These are phyloP conservation scores for Penicillium verhagenii DNA, from an alignment of 495 filamentous ascomycete genomes.

Conservation along the genomic window DNA sequence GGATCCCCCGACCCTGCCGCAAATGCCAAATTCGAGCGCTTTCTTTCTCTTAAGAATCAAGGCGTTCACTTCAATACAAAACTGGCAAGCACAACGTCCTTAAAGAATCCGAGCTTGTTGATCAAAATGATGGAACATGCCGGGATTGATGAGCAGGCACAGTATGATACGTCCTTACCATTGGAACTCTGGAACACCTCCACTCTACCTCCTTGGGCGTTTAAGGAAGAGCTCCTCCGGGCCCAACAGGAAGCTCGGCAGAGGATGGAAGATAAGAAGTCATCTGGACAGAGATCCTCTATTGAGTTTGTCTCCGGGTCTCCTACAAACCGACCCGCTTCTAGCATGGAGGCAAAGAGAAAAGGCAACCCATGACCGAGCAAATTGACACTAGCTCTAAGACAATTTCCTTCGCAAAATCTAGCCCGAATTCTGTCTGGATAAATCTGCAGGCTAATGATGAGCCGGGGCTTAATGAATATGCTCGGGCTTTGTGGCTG, in stretches of 20 bases:
- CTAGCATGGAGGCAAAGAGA: neutral
- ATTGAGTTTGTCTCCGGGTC: conserved; percentile 74
- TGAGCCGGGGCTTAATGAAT: neutral
- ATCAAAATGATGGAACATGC: conserved; percentile 80
- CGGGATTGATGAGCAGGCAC: conserved; percentile 62
- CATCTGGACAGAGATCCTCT: conserved; percentile 52
- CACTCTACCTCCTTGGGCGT: conserved; percentile 67
- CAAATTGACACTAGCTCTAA: neutral
- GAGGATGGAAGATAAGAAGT: conserved; percentile 57
- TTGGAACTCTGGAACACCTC: conserved; percentile 65
- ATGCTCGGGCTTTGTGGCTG: neutral
- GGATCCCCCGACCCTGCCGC: conserved; percentile 63
- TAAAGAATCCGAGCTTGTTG: conserved; percentile 79
- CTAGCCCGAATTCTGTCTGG: neutral
- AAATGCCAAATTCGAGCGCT: conserved; percentile 76
- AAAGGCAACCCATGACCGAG: conserved; percentile 10
- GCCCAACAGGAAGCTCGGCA: conserved; percentile 60
- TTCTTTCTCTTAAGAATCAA: conserved; percentile 79
- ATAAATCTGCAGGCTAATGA: neutral
- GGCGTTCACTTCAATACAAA: conserved; percentile 90
- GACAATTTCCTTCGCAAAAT: neutral
- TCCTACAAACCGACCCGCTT: neutral
- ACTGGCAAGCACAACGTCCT: conserved; percentile 63
- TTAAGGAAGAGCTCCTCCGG: conserved; percentile 67
- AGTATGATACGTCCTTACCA: conserved; percentile 75